These are phyloP conservation scores for Hypomontagnella submonticulosa DNA, from an alignment of 495 filamentous ascomycete species.

Conservation along the genomic window DNA sequence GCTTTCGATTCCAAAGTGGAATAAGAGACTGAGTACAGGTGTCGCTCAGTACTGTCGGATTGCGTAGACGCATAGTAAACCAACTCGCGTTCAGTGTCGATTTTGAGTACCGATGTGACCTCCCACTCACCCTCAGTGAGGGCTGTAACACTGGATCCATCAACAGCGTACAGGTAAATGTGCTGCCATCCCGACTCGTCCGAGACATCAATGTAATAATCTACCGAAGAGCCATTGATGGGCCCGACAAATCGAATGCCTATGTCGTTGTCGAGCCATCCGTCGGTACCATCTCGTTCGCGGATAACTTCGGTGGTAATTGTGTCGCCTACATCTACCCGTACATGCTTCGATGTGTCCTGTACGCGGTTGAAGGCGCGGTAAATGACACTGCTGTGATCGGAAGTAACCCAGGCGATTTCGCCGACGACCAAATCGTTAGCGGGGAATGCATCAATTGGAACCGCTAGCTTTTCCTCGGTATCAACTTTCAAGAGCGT, in stretches of 20 bases:
- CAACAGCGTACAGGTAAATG: slow-evolving; percentile 64
- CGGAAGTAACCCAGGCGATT: slow-evolving; percentile 66
- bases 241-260: slow-evolving; percentile 60
- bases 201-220: slow-evolving; percentile 66
- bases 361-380: slow-evolving; percentile 68
- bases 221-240: slow-evolving; percentile 46
- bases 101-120: slow-evolving; percentile 59
- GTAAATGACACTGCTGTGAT: slow-evolving; percentile 62
- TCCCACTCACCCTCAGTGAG: slow-evolving; percentile 68
- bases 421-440: slow-evolving; percentile 67
- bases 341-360: slow-evolving; percentile 63
- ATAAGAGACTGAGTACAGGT: slow-evolving; percentile 65
- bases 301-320: slow-evolving; percentile 55
- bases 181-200: slow-evolving; percentile 67
- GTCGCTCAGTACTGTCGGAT: slow-evolving; percentile 64
- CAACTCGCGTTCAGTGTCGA: slow-evolving; percentile 60
- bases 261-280: slow-evolving; percentile 66
- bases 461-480: slow-evolving; percentile 46
- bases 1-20: slow-evolving; percentile 57
- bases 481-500: slow-evolving; percentile 57
- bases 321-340: slow-evolving; percentile 55
- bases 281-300: slow-evolving; percentile 63
- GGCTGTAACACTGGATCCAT: slow-evolving; percentile 55
- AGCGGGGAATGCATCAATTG: slow-evolving; percentile 56
- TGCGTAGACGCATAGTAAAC: slow-evolving; percentile 68